Evolutionary conservation across 768 basidiomycete species (phyloP).

Genomic region (Trametes cinnabarina): DNA sequence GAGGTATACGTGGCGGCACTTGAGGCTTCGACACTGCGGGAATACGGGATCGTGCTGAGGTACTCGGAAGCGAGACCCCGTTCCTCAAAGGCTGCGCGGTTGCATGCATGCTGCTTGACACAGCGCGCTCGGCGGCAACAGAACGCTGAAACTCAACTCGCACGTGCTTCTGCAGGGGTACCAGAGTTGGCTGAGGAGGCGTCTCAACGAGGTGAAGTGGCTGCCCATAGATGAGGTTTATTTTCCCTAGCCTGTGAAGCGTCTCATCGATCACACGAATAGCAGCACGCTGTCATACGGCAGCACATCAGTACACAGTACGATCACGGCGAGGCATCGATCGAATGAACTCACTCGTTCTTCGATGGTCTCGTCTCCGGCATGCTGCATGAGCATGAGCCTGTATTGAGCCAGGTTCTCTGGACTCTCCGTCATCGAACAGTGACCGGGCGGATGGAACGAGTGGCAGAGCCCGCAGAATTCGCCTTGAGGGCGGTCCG

Average conservation of each 20-base stretch:
- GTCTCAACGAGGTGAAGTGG: constrained; percentile 55
- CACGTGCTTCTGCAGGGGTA: constrained; percentile 22
- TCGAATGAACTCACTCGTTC: constrained; percentile 46
- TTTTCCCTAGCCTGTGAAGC: constrained; percentile 53
- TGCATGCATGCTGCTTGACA: neutral
- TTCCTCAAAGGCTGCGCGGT: constrained; percentile 1
- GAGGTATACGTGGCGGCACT: neutral
- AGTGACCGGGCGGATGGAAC: constrained; percentile 53
- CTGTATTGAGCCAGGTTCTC: constrained; percentile 70
- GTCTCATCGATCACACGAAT: constrained; percentile 69
- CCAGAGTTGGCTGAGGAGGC: constrained; percentile 17
- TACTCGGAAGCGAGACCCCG: neutral
- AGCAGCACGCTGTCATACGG: constrained; percentile 51
- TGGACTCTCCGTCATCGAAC: constrained; percentile 64
- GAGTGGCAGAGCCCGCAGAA: constrained; percentile 64
- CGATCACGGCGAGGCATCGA: neutral
- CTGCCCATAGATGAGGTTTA: constrained; percentile 58
- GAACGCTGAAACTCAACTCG: neutral
- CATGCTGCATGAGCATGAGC: constrained; percentile 58
- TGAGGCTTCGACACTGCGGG: neutral
- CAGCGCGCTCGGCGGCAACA: neutral
- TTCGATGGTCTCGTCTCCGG: constrained; percentile 66
- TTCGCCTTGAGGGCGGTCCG: constrained; percentile 10
- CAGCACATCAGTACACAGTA: constrained; percentile 3
- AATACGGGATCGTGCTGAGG: neutral